A percentile compares a stretch with the other conserved stretches of the same genome.
These are phyloP conservation scores for Paramecium sexaurelia DNA, from an alignment of 73 alveolate species.

Conservation along the genomic window DNA sequence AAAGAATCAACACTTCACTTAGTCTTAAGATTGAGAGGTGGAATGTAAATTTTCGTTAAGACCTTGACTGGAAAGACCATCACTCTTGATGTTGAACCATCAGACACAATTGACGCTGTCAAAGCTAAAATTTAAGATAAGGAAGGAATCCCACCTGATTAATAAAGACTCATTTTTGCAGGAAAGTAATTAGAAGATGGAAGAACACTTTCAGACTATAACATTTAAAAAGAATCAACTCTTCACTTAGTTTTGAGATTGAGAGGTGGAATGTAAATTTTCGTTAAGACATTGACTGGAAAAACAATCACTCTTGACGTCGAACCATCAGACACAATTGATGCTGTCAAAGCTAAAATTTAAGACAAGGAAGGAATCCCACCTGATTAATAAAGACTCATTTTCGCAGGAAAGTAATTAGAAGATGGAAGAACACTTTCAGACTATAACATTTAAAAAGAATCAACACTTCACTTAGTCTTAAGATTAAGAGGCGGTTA, in stretches of 20 bases:
- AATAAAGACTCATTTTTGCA: conserved; percentile 55
- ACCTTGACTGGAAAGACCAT: conserved; percentile 63
- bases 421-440: conserved; percentile 58
- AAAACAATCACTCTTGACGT: conserved; percentile 61
- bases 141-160: conserved; percentile 61
- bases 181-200: conserved; percentile 59
- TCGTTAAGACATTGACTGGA: conserved; percentile 57
- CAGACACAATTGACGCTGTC: conserved; percentile 41
- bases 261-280: conserved; percentile 56
- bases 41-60: not conserved
- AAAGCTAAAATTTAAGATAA: conserved; percentile 38
- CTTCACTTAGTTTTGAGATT: conserved; percentile 51
- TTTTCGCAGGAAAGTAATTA: conserved; percentile 63
- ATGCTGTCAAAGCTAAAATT: conserved; percentile 40
- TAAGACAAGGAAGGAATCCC: conserved; percentile 69
- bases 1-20: conserved; percentile 64
- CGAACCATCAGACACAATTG: conserved; percentile 60
- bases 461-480: conserved; percentile 6
- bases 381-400: conserved; percentile 66
- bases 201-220: conserved; percentile 64
- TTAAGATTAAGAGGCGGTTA: conserved; percentile 62
- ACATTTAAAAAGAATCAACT: conserved; percentile 63
- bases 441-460: conserved; percentile 63
- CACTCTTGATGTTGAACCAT: not conserved
- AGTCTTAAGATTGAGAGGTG: not conserved